Percentiles rank a stretch among this genome's conserved stretches.
Conservation (phyloP, 2,329 filamentous ascomycete genomes). For the Nemania sp. region DNA sequence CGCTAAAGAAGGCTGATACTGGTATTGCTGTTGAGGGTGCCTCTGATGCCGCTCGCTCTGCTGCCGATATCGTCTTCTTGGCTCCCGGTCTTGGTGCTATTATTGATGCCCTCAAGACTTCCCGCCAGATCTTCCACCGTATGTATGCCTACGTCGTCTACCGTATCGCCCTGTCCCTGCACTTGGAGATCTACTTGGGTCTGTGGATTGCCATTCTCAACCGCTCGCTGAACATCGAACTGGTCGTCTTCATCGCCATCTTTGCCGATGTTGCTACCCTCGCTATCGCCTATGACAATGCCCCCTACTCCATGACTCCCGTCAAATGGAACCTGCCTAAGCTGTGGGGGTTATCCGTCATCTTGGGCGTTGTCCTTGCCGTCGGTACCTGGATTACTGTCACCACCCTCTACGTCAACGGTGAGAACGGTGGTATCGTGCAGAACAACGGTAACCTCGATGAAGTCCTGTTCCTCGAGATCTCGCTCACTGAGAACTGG, state of each 20-base stretch:
- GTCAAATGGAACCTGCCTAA: constrained; percentile 96
- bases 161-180: constrained; percentile 88
- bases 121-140: constrained; percentile 92
- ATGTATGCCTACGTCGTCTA: constrained; percentile 98
- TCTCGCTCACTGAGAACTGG: constrained; percentile 93
- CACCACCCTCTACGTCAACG: constrained; percentile 74
- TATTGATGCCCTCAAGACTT: constrained; percentile 90
- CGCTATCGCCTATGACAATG: constrained; percentile 92
- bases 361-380: constrained; percentile 80
- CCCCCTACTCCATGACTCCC: constrained; percentile 80
- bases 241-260: constrained; percentile 93
- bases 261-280: constrained; percentile 92
- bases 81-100: constrained; percentile 89
- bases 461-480: constrained; percentile 84
- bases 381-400: constrained; percentile 87
- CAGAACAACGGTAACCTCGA: constrained; percentile 87
- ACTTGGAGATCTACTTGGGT: constrained; percentile 89
- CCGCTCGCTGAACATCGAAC: constrained; percentile 79
- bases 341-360: constrained; percentile 89
- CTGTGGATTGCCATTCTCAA: constrained; percentile 91
- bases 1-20: constrained; percentile 93
- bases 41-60: constrained; percentile 87
- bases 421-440: constrained; percentile 77
- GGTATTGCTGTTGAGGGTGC: constrained; percentile 94
- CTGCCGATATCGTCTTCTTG: constrained; percentile 92